phyloP scores from a whole-genome alignment of 305 asterid species.

The Andrographis paniculata region DNA sequence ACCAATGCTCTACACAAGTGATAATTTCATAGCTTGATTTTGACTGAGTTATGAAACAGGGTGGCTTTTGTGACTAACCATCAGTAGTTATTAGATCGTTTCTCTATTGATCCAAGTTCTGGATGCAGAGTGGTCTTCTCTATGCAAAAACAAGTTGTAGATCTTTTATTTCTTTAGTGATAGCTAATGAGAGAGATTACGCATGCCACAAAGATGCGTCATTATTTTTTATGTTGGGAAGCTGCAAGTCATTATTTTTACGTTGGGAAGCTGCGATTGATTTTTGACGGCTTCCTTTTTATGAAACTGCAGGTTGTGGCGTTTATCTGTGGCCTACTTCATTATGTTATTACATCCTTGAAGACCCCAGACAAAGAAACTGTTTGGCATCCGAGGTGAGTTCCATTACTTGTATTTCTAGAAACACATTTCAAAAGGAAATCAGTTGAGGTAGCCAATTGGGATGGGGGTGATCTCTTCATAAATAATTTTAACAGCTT shows the following conservation, averaged over 20 bases:
- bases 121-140: too few relatives aligned
- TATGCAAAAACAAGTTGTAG: too few relatives aligned
- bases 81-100: too few relatives aligned
- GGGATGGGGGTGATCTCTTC: neutral
- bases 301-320: constrained; percentile 71
- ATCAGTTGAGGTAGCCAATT: neutral
- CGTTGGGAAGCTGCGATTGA: constrained; percentile 11
- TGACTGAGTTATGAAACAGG: too few relatives aligned
- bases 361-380: constrained; percentile 32
- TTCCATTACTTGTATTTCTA: constrained; percentile 7
- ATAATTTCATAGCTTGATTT: too few relatives aligned
- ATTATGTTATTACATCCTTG: constrained; percentile 48
- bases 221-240: too few relatives aligned
- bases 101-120: too few relatives aligned
- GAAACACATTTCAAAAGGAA: neutral
- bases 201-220: too few relatives aligned
- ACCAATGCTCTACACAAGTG: neutral
- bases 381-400: constrained; percentile 56
- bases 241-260: too few relatives aligned
- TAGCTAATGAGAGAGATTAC: too few relatives aligned
- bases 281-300: constrained; percentile 8
- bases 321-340: constrained; percentile 68
- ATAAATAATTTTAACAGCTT: neutral
- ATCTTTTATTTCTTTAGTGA: too few relatives aligned
- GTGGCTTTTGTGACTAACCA: too few relatives aligned